phyloP scores from a whole-genome alignment of 805 yeast species.

The Candida morakotiae region DNA sequence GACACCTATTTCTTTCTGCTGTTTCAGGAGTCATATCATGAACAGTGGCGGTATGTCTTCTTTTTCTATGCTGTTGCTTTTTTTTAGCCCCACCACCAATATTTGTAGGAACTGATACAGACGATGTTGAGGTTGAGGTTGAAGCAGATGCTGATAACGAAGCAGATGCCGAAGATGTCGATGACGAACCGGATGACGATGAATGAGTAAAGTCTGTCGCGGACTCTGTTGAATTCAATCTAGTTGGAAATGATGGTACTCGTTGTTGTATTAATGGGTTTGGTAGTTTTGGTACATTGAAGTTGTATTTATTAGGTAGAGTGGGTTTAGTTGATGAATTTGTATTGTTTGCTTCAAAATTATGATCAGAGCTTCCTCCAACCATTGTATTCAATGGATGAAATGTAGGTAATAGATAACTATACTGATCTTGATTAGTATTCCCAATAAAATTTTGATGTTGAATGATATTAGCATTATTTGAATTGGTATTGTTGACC shows the following conservation, averaged over 20 bases:
- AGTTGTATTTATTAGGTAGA: background rate
- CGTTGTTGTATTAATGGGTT: background rate
- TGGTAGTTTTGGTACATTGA: background rate
- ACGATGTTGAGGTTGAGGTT: background rate
- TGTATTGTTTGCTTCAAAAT: background rate
- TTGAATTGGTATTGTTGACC: too few relatives aligned
- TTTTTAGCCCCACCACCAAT: background rate
- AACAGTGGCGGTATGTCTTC: conserved; percentile 18
- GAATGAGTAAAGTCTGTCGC: too few relatives aligned
- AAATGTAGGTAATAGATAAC: conserved; percentile 3
- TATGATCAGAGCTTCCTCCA: background rate
- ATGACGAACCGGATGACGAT: background rate
- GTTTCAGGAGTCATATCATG: conserved; percentile 40
- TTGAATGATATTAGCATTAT: background rate
- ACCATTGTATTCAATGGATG: conserved; percentile 1
- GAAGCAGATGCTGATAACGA: background rate
- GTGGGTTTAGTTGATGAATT: background rate
- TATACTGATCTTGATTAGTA: conserved; percentile 1
- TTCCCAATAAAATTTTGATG: background rate
- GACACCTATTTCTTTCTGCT: conserved; percentile 44
- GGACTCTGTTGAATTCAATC: too few relatives aligned
- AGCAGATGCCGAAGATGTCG: background rate
- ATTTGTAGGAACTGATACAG: background rate
- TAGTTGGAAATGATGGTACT: background rate
- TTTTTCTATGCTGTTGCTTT: conserved; percentile 8